phyloP scores from a whole-genome alignment of 2,329 filamentous ascomycete species.

The Exserohilum turcica region DNA sequence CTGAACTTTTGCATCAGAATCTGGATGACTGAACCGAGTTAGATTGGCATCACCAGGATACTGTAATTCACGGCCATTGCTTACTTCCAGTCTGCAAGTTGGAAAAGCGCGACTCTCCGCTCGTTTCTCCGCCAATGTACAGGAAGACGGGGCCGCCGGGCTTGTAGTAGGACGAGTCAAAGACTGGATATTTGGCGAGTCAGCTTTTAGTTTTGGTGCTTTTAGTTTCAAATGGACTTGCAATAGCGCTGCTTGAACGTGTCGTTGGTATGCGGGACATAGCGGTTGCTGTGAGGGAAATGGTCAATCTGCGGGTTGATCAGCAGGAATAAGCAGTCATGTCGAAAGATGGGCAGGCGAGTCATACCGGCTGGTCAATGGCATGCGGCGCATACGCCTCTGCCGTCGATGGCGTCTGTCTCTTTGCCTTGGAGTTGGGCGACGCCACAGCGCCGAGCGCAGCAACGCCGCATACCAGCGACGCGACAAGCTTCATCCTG shows the following conservation, averaged over 20 bases:
- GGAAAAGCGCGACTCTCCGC: constrained; percentile 47
- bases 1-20: constrained; percentile 61
- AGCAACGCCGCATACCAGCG: constrained; percentile 9
- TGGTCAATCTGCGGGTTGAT: constrained; percentile 50
- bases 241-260: constrained; percentile 62
- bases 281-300: constrained; percentile 50
- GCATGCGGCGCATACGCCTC: constrained; percentile 28
- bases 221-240: not conserved
- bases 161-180: constrained; percentile 60
- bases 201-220: not conserved
- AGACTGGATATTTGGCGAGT: constrained; percentile 33
- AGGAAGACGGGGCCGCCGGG: constrained; percentile 59
- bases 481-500: constrained; percentile 15
- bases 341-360: too few species aligned
- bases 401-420: constrained; percentile 9
- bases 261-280: constrained; percentile 51
- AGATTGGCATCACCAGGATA: not conserved
- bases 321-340: not conserved
- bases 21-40: constrained; percentile 51
- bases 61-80: not conserved
- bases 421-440: constrained; percentile 14
- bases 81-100: constrained; percentile 51
- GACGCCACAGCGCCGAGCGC: constrained; percentile 7
- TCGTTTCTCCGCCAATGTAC: constrained; percentile 56
- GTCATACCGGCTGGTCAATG: constrained; percentile 34